phyloP scores from a whole-genome alignment of 257 asterid genomes.

The Verbena officinalis region DNA sequence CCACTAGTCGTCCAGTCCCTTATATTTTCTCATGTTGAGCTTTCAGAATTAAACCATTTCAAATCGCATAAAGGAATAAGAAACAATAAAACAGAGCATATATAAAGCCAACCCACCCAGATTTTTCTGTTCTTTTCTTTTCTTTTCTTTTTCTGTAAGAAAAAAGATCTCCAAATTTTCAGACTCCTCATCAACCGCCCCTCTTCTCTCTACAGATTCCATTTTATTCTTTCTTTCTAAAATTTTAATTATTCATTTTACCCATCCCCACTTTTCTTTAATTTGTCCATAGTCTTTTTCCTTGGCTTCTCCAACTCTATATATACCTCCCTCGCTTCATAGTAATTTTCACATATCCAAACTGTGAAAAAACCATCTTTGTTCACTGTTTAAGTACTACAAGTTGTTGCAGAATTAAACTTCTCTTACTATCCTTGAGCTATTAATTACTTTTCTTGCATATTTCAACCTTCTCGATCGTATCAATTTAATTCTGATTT shows the following conservation, averaged over 20 bases:
- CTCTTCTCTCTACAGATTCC: conserved; percentile 11
- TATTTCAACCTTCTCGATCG: too few species aligned
- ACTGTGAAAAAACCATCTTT: neutral
- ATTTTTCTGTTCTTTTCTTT: too few species aligned
- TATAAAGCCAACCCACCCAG: conserved; percentile 9
- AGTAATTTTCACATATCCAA: conserved; percentile 3
- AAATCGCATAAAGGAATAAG: conserved; percentile 25
- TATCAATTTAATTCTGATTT: too few species aligned
- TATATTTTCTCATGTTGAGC: conserved; percentile 2
- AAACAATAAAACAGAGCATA: conserved; percentile 20
- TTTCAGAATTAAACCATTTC: conserved; percentile 14
- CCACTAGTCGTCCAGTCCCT: neutral
- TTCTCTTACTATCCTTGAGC: neutral
- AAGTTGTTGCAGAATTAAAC: neutral
- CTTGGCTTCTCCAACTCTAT: conserved; percentile 14
- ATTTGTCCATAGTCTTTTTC: neutral
- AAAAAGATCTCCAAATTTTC: neutral
- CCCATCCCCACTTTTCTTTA: neutral
- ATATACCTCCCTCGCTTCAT: conserved; percentile 16
- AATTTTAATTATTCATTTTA: neutral
- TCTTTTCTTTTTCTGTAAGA: too few species aligned
- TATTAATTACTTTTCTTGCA: too few species aligned
- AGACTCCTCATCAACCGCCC: neutral
- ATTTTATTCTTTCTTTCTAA: conserved; percentile 3
- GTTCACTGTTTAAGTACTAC: neutral